These are phyloP conservation scores for Craterostigma plantagineum DNA, from an alignment of 257 asterid genomes.

Conservation along the genomic window DNA sequence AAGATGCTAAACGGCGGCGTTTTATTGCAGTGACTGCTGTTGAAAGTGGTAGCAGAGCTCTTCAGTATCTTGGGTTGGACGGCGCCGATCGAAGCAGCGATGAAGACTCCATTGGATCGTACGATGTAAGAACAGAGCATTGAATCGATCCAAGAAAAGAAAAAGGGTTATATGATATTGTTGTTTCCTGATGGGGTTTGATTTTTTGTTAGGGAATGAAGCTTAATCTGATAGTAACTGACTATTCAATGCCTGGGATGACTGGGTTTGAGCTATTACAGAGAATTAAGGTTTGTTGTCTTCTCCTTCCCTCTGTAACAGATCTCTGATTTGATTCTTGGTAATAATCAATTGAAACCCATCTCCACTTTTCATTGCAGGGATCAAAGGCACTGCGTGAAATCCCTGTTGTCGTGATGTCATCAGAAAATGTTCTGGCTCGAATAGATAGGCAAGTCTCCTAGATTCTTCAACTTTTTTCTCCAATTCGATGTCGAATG, in stretches of 20 bases:
- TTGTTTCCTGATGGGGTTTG: neutral
- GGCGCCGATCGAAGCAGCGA: slow-evolving; percentile 32
- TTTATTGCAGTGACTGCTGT: slow-evolving; percentile 60
- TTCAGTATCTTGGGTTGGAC: slow-evolving; percentile 77
- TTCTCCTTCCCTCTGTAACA: neutral
- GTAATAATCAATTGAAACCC: neutral
- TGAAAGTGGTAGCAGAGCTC: slow-evolving; percentile 79
- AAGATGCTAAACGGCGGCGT: no score
- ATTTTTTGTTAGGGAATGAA: slow-evolving; percentile 26
- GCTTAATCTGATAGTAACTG: slow-evolving; percentile 72
- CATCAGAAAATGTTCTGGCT: slow-evolving; percentile 59
- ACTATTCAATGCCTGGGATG: slow-evolving; percentile 97
- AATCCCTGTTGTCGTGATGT: slow-evolving; percentile 85
- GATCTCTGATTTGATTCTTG: no score
- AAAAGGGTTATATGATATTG: no score
- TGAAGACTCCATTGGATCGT: no score
- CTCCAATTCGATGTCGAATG: neutral
- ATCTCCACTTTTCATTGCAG: slow-evolving; percentile 17
- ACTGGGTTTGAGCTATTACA: slow-evolving; percentile 89
- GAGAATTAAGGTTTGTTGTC: slow-evolving; percentile 60
- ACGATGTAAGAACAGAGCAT: slow-evolving; percentile 29
- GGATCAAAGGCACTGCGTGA: slow-evolving; percentile 44
- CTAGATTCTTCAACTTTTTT: neutral
- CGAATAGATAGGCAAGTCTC: slow-evolving; percentile 80
- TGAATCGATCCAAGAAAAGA: neutral